Evolutionary conservation across 306 rosid genomes (phyloP), one percentile per base, ranked within the genome.

Genomic region (Heteromeles arbutifolia): DNA sequence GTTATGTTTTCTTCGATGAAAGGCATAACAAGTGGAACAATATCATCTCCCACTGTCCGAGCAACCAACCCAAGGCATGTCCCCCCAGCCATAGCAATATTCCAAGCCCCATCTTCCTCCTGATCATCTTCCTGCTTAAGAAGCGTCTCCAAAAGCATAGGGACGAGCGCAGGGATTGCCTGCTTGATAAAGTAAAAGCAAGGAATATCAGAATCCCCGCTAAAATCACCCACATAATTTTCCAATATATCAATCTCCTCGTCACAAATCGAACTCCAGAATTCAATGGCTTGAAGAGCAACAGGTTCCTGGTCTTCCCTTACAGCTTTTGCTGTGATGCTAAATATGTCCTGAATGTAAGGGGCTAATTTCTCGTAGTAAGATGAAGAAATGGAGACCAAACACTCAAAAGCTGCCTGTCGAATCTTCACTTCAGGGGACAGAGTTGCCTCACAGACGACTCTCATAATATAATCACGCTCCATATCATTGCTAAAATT

Each of bases 91-190:
- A 90, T 93, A 69, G 98, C 92, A 79, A 93, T 89, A 82, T 93
- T 93, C 98, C 98, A 93, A 65, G 98, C 96, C 76, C 98, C 98
- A 81, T 93, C 98, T 79, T 93, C 98, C 83, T 87, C 98, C 77
- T 93, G 98, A 83, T 93, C 98, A 84, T 93, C 98, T 83, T 93
- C 98, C 79, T 90, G 98, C 85, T 93, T 93, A 69, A 93, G 96
- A 62, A 93, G 88, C 4, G 98, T 93, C 84, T 93, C 98, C 85
- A 93, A 83, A 71, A 93, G 86, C 90, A 93, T 59, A 8, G 98
- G 98, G 69, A 89, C 76, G 71, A 93, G 92, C 3, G 86, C 95
- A 72, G 96, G 95, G 75, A 93, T 96, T 65, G 98, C 98, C 82
- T 93, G 98, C 86, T 86, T 93, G 73, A 93, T 87, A 76, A 93